These are phyloP conservation scores for Cymbopogon citratus DNA, from an alignment of 176 grass and related monocot species.

Conservation along the genomic window DNA sequence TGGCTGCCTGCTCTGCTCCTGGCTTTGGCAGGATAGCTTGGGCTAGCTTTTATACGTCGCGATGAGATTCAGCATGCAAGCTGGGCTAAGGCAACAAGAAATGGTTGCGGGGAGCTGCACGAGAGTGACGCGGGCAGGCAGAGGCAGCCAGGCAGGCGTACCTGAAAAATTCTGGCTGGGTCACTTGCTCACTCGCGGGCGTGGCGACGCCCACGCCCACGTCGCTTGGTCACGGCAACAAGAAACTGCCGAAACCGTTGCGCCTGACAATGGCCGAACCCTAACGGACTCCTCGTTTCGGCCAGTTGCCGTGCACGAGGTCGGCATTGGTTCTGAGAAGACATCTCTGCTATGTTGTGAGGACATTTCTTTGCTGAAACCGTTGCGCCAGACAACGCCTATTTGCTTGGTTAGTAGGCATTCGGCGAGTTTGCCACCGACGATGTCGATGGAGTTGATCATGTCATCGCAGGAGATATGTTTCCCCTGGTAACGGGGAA, in stretches of 20 bases:
- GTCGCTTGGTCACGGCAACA: conserved; percentile 8
- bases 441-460: no score
- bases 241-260: conserved; percentile 25
- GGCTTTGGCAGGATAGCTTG: background rate
- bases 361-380: no score
- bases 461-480: no score
- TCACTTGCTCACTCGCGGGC: background rate
- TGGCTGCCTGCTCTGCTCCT: background rate
- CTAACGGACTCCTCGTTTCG: conserved; percentile 16
- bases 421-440: no score
- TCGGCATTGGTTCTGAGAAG: background rate
- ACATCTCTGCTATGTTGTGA: no score
- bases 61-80: background rate
- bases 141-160: background rate
- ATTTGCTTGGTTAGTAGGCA: no score
- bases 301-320: background rate
- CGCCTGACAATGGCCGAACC: conserved; percentile 1
- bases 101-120: conserved; percentile 10
- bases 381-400: no score
- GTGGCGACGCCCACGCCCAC: background rate
- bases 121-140: background rate
- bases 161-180: background rate
- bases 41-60: background rate
- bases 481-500: no score
- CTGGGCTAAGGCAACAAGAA: background rate